Base-by-base conservation (phyloP, 306 rosid genomes). In the Dalbergia cultrata region DNA sequence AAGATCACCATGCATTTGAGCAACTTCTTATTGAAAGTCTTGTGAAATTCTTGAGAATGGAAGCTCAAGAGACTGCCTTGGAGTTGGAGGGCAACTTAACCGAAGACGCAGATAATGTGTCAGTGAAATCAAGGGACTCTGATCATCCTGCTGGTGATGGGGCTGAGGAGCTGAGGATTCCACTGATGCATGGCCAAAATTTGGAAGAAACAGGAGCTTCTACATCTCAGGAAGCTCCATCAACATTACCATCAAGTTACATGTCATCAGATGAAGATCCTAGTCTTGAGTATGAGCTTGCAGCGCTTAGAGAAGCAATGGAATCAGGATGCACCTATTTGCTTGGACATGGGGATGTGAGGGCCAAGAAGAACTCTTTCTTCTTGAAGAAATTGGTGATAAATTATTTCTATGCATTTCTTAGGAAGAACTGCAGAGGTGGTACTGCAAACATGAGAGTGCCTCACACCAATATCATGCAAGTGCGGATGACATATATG, bases 1-100 rank as follows among this genome's bases (percentile, higher is more conserved):
- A 95, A 89, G 99, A 95, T 82, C 98, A 95, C 88, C 93, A 72
- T 58, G 91, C 94, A 17, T 95, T 95, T 21, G 99, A 95, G 89
- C 91, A 88, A 82, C 96, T 95, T 70, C 87, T 95, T n/a, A 87
- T 91, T 3, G 96, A 91, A 69, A 95, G 99, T 83, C 96, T 95
- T 0, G 94, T 90, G 91, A 91, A 82, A 75, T 95, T 95, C 88
- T 70, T 95, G 84, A 90, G 99, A 83, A 89, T 60, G 85, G 99
- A 95, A 81, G 94, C 99, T 71, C 93, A 80, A 80, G 98, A 95
- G 16, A 81, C 85, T 67, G 92, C 94, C 6, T 71, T 93, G 86
- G 99, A 91, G 81, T 69, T 90, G 86, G 98, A 91, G 79, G 77
- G 75, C 70, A 80, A 71, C 67, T 72, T 88, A 33, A 78, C 70